phyloP scores from a whole-genome alignment of 2,329 filamentous ascomycete species.

The Monilinia aucupariae region DNA sequence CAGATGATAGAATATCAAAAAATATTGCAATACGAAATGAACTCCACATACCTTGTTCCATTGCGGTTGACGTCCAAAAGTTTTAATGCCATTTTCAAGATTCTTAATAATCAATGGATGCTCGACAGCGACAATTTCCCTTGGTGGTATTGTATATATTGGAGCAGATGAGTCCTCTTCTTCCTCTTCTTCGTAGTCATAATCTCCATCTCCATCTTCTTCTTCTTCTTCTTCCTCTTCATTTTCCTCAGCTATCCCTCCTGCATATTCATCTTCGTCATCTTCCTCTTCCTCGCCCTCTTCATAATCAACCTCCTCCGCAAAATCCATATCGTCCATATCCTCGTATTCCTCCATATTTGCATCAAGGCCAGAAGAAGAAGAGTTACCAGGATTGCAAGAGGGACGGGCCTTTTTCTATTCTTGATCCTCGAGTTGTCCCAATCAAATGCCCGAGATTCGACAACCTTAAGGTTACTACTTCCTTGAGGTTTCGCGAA shows the following conservation, averaged over 20 bases:
- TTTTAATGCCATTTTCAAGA: constrained; percentile 57
- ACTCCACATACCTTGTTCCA: constrained; percentile 32
- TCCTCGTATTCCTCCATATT: constrained; percentile 12
- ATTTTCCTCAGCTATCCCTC: constrained; percentile 1
- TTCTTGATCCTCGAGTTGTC: background rate
- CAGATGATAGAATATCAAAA: background rate
- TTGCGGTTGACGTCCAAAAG: constrained; percentile 44
- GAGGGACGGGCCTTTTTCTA: background rate
- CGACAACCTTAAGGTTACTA: background rate
- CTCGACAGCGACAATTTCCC: constrained; percentile 55
- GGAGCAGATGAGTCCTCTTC: constrained; percentile 33
- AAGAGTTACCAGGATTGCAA: constrained; percentile 1
- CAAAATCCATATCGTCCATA: constrained; percentile 1
- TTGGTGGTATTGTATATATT: constrained; percentile 46
- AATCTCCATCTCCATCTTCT: background rate
- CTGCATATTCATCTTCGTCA: background rate
- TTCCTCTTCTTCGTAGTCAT: constrained; percentile 13
- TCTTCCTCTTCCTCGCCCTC: background rate
- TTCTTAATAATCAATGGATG: constrained; percentile 63
- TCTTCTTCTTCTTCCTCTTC: background rate
- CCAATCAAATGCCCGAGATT: background rate
- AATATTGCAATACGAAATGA: background rate
- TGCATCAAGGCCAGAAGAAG: background rate
- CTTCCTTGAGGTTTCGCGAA: background rate
- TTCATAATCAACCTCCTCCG: background rate